Conservation (phyloP, 1,284 basidiomycete species). For the Neolentinus lepideus region DNA sequence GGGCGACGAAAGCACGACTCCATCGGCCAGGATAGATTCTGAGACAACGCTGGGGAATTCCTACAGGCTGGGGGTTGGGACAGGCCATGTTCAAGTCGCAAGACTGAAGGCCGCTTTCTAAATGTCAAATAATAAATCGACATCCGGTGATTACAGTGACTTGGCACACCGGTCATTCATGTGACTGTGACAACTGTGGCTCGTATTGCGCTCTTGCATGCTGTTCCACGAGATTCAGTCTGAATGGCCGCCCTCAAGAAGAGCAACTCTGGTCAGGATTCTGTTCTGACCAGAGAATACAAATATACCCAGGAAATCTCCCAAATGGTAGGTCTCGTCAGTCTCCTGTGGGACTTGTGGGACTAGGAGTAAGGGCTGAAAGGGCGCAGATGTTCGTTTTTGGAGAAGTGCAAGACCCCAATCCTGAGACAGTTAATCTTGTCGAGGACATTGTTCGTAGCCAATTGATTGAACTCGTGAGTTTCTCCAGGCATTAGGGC, state of each 20-base stretch:
- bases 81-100: too few relatives aligned
- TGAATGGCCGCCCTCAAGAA: neutral
- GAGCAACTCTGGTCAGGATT: neutral
- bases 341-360: neutral
- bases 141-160: too few relatives aligned
- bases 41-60: too few relatives aligned
- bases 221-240: neutral
- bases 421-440: slow-evolving; percentile 81
- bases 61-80: too few relatives aligned
- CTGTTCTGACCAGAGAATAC: slow-evolving; percentile 38
- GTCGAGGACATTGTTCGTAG: slow-evolving; percentile 95
- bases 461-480: slow-evolving; percentile 88
- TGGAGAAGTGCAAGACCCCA: slow-evolving; percentile 89
- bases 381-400: slow-evolving; percentile 99
- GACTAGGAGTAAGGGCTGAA: neutral
- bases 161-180: too few relatives aligned
- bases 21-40: too few relatives aligned
- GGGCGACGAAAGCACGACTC: too few relatives aligned
- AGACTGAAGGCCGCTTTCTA: too few relatives aligned
- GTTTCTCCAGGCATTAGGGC: slow-evolving; percentile 14
- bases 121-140: too few relatives aligned
- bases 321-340: slow-evolving; percentile 52
- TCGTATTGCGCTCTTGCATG: neutral
- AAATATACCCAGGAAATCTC: slow-evolving; percentile 78
- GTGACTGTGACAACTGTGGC: too few relatives aligned